Evolutionary conservation across 495 filamentous ascomycete genomes (phyloP).

Genomic region (Immersiella caudata): DNA sequence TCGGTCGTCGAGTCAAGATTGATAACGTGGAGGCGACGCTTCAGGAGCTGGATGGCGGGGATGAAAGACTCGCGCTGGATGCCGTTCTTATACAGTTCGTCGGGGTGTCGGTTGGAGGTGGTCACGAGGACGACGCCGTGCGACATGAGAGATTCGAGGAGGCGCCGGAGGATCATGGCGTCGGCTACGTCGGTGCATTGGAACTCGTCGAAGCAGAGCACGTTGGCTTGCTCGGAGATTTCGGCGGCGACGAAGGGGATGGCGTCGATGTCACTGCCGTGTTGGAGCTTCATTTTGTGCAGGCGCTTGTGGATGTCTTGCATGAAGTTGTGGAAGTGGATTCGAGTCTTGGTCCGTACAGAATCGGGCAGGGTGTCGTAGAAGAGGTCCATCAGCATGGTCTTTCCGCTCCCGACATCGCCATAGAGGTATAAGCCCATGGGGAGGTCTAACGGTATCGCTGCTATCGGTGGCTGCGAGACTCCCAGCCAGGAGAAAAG

Average conservation of each 20-base stretch:
- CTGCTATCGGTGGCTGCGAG: conserved; percentile 36
- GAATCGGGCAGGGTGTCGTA: conserved; percentile 86
- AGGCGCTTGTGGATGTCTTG: conserved; percentile 94
- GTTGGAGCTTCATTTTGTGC: conserved; percentile 83
- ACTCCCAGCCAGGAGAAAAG: conserved; percentile 71
- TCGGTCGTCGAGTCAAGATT: conserved; percentile 95
- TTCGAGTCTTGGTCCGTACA: conserved; percentile 84
- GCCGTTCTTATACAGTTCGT: conserved; percentile 96
- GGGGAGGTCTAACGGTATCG: conserved; percentile 72
- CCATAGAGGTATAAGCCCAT: conserved; percentile 94
- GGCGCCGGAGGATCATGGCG: conserved; percentile 92
- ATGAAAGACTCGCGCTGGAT: conserved; percentile 95
- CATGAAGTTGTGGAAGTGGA: conserved; percentile 99
- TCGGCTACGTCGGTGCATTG: conserved; percentile 98
- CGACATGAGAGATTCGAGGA: conserved; percentile 87
- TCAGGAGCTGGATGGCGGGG: conserved; percentile 90
- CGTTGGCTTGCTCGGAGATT: conserved; percentile 80
- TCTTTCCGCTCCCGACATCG: conserved; percentile 97
- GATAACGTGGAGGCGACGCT: conserved; percentile 78
- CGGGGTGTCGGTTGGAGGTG: conserved; percentile 94
- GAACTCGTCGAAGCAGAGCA: conserved; percentile 98
- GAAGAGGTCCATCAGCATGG: conserved; percentile 99
- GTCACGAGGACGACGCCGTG: conserved; percentile 96
- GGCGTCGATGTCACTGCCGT: conserved; percentile 89
- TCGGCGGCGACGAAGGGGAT: conserved; percentile 91